A percentile compares a stretch with the other conserved stretches of the same genome.
Conservation (phyloP, 805 yeast genomes). For the Candida jianshihensis region DNA sequence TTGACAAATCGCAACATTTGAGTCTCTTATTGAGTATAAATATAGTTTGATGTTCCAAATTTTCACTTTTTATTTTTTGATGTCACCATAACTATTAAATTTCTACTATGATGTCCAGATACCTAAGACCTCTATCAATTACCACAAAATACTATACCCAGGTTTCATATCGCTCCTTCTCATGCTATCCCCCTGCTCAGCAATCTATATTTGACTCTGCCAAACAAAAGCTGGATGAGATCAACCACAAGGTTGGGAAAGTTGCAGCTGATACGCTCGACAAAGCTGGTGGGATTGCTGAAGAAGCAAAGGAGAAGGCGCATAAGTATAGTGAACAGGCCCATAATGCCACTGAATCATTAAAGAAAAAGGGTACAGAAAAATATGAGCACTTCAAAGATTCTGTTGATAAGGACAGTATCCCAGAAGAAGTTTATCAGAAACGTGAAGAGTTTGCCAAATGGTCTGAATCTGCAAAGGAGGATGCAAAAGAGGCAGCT, state of each 20-base stretch:
- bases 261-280: conserved; percentile 19
- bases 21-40: no score
- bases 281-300: conserved; percentile 11
- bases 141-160: background rate
- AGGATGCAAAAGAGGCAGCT: conserved; percentile 4
- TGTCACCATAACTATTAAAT: no score
- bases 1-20: no score
- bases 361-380: background rate
- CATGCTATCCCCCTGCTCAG: conserved; percentile 5
- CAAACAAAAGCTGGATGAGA: conserved; percentile 14
- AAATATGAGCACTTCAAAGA: conserved; percentile 1
- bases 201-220: conserved; percentile 18
- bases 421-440: no score
- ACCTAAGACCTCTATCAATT: background rate
- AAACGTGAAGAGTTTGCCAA: no score
- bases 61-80: no score
- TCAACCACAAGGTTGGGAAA: conserved; percentile 19
- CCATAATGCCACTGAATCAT: conserved; percentile 2
- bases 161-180: background rate
- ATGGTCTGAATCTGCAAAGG: no score
- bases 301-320: conserved; percentile 7
- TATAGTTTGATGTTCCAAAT: no score
- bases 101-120: background rate
- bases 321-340: conserved; percentile 1
- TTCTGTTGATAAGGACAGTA: background rate